Conservation (phyloP, 345 rosid genomes). For the Eucalyptus sp. region DNA sequence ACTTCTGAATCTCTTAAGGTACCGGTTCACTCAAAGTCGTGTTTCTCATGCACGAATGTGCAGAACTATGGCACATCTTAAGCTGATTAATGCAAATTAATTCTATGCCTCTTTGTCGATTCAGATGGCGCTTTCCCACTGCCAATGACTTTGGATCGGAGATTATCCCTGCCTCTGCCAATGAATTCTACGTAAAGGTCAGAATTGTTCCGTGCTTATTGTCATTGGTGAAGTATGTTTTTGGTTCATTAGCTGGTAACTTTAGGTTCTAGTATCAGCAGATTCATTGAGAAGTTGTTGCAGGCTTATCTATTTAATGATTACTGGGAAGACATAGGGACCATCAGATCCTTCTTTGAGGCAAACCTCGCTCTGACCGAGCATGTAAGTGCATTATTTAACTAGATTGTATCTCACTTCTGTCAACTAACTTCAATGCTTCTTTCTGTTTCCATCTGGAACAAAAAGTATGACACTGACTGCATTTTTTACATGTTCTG, state of each 20-base stretch:
- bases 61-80: neutral
- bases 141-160: conserved; percentile 98
- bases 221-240: neutral
- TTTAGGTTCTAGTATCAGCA: neutral
- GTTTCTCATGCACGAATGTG: neutral
- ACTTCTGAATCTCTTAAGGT: conserved; percentile 88
- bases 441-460: neutral
- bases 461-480: neutral
- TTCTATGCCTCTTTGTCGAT: neutral
- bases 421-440: neutral
- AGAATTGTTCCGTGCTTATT: neutral
- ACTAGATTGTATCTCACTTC: neutral
- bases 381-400: conserved; percentile 37
- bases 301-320: conserved; percentile 93
- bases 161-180: conserved; percentile 91
- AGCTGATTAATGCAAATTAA: neutral
- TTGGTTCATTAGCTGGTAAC: neutral
- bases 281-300: neutral
- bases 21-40: neutral
- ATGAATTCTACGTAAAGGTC: conserved; percentile 60
- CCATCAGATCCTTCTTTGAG: conserved; percentile 89
- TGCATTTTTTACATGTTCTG: neutral
- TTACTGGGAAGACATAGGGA: conserved; percentile 98
- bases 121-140: conserved; percentile 97
- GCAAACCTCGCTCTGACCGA: conserved; percentile 92